Percentiles rank a stretch among this genome's conserved stretches.
These are phyloP conservation scores for Bipolaris bicolor DNA, from an alignment of 2,329 filamentous ascomycete species.

Conservation along the genomic window DNA sequence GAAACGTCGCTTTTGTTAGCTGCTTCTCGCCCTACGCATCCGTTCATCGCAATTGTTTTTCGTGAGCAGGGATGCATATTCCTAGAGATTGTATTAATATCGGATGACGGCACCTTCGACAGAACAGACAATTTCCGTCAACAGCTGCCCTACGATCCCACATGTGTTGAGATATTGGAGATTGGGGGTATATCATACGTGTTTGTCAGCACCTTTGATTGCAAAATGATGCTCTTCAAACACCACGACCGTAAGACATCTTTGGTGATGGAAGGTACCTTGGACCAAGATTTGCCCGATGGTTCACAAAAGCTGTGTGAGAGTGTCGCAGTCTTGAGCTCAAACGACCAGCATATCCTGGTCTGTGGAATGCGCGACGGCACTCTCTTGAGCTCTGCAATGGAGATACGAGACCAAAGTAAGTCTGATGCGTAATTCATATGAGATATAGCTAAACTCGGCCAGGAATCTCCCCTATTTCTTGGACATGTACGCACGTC, in stretches of 20 bases:
- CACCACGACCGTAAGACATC: constrained; percentile 9
- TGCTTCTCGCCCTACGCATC: constrained; percentile 21
- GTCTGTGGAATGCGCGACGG: constrained; percentile 49
- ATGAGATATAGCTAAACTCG: neutral
- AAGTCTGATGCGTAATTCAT: constrained; percentile 5
- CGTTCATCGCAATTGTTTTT: constrained; percentile 29
- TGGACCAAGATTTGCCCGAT: constrained; percentile 6
- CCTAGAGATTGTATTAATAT: constrained; percentile 30
- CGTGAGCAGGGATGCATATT: constrained; percentile 28
- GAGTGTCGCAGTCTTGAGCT: constrained; percentile 33
- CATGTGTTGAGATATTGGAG: constrained; percentile 42
- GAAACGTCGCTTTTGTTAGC: constrained; percentile 29
- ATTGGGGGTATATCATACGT: constrained; percentile 26
- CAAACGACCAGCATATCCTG: constrained; percentile 21
- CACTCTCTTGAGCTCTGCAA: constrained; percentile 25
- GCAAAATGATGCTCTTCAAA: constrained; percentile 31
- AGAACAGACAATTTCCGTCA: constrained; percentile 13
- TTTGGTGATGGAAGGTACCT: constrained; percentile 18
- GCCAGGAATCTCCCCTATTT: constrained; percentile 4
- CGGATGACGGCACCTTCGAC: constrained; percentile 24
- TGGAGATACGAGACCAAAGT: constrained; percentile 14
- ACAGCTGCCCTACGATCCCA: constrained; percentile 36
- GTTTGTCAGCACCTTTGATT: constrained; percentile 40
- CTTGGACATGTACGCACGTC: constrained; percentile 28
- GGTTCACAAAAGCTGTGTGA: constrained; percentile 36